These are phyloP conservation scores for Mycena maculata DNA, from an alignment of 768 basidiomycete genomes.

Conservation along the genomic window DNA sequence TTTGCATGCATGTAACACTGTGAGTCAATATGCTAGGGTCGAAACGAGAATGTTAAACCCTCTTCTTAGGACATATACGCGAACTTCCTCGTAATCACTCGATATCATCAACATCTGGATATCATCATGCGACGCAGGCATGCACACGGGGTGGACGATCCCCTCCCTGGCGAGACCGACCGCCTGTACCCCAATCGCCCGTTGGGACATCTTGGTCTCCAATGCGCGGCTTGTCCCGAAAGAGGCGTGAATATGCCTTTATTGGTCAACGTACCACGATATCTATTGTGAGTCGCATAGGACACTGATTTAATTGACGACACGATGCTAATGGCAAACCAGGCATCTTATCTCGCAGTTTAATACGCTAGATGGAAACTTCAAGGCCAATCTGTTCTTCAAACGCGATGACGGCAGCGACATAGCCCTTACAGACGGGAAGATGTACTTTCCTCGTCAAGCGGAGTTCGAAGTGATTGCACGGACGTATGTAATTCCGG, in stretches of 20 bases:
- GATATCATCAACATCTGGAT: not conserved
- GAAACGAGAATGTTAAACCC: too few species aligned
- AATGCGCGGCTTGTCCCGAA: not conserved
- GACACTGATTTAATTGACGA: too few species aligned
- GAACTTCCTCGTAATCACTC: constrained; percentile 16
- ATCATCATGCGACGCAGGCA: constrained; percentile 6
- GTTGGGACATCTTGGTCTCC: not conserved
- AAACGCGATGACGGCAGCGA: constrained; percentile 26
- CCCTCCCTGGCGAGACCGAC: not conserved
- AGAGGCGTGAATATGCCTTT: too few species aligned
- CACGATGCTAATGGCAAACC: too few species aligned
- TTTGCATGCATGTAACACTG: too few species aligned
- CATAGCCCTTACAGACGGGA: constrained; percentile 16
- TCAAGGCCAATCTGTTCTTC: constrained; percentile 19
- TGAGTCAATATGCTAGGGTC: not conserved
- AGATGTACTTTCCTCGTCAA: constrained; percentile 18
- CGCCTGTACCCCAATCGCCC: constrained; percentile 5
- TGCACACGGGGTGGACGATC: constrained; percentile 4
- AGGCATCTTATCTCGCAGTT: constrained; percentile 7
- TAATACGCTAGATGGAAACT: too few species aligned
- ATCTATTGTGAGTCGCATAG: too few species aligned
- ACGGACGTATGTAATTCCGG: not conserved
- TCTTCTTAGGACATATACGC: constrained; percentile 11
- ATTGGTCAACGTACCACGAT: too few species aligned
- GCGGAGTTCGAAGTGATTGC: not conserved